These are phyloP conservation scores for Ramalina intermedia DNA, from an alignment of 495 filamentous ascomycete species.

Conservation along the genomic window DNA sequence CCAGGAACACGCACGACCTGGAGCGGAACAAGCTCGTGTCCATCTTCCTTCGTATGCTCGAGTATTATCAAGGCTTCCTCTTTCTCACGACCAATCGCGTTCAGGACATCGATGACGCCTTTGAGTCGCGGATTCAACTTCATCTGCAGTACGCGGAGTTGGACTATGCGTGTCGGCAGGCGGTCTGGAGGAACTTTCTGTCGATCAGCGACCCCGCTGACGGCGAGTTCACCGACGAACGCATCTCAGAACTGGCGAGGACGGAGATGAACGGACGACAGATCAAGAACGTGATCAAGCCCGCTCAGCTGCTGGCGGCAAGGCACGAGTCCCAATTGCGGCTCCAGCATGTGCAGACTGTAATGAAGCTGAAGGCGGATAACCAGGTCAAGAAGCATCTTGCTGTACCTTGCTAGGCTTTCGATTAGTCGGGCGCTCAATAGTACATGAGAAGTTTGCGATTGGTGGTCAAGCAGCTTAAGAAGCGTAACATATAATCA, in stretches of 20 bases:
- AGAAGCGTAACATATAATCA: too few species aligned
- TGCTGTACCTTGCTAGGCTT: too few species aligned
- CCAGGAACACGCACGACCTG: conserved; percentile 21
- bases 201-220: neutral
- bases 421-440: too few species aligned
- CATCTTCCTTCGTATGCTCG: conserved; percentile 38
- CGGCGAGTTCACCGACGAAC: neutral
- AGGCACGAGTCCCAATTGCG: neutral
- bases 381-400: neutral
- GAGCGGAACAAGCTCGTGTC: conserved; percentile 32
- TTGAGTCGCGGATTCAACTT: conserved; percentile 19
- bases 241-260: neutral
- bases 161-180: neutral
- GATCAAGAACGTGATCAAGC: conserved; percentile 21
- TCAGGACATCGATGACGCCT: conserved; percentile 34
- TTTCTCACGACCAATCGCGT: conserved; percentile 43
- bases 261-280: conserved; percentile 10
- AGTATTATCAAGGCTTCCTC: conserved; percentile 44
- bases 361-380: conserved; percentile 1
- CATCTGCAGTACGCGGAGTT: conserved; percentile 5
- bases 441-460: too few species aligned
- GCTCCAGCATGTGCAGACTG: conserved; percentile 1
- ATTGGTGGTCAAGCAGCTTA: too few species aligned
- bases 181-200: conserved; percentile 8
- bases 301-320: neutral